Base-by-base conservation (phyloP, 345 rosid genomes). In the Durio zibethinus region DNA sequence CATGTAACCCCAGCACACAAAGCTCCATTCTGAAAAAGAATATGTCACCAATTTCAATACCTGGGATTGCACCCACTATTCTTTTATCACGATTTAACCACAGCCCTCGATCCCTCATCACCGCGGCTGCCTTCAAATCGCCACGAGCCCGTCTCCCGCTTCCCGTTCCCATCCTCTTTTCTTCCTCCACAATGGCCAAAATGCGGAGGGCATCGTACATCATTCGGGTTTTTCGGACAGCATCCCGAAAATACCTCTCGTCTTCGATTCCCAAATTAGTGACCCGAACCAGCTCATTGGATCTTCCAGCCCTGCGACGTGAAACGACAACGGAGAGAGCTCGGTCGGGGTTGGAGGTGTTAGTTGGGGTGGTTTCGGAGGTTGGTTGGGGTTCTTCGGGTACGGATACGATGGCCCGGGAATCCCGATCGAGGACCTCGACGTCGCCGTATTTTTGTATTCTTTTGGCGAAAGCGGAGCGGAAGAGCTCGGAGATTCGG, bases 1-100 rank as follows among this genome's bases (percentile, higher is more conserved):
- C 98, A 57, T 94, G 98, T 3, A 93, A 77, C 7, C 98, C 98
- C n/a, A 94, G 81, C 57, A 91, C 91, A 31, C 93, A 88, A 47
- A 94, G 57, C 72, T 94, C 98, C 89, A 94, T 90, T 59, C 97
- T 77, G 61, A 89, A 93, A 54, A 91, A 84, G 90, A 93, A 94
- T 7, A 93, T 23, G 29, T 94, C 98, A 3, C 98, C 98, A 36
- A 94, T 78, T 65, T 83, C 78, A 16, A 94, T 84, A 2, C 98
- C 98, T 2, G 98, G 96, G 10, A 94, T 87, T 43, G 98, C 73
- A 64, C 98, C 98, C 20, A 94, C 95, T 40, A 94, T 90, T 43
- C 97, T 82, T 82, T 90, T 91, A 69, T 91, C 98, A 2, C 92
- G 92, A 74, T 89, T 88, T 2, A 93, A 75, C 98, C 98, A 94